Base-by-base conservation (phyloP, 1,284 basidiomycete species). In the Cryptococcus maquisensis region DNA sequence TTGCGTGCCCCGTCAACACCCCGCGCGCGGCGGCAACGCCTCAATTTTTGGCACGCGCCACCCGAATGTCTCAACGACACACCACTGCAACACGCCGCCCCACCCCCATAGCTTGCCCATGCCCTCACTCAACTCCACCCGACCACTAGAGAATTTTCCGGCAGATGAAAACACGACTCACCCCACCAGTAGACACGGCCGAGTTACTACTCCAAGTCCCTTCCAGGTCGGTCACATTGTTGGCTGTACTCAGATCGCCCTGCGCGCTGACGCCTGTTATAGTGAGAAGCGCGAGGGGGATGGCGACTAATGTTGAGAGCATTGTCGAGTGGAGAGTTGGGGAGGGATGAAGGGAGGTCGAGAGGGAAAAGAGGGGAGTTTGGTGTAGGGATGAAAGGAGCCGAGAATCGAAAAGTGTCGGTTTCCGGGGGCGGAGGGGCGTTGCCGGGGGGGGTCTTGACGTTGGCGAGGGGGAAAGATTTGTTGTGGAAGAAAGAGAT, bases 181-280 rank as follows among this genome's bases (percentile, higher is more conserved):
- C 90, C n/a, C 84, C 38, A 39, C 93, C 93, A 16, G 93, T 95
- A 15, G 81, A 43, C 36, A 96, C 91, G 35, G 81, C 78, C 63
- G 81, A 80, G 62, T 82, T 84, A 40, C 87, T 86, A 51, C 82
- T 82, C 93, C 93, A 97, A 20, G 90, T 93, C 0, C 93, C 93
- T 26, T 72, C 62, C 50, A 96, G 77, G 49, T 77, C 51, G 1
- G 88, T 88, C 2, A 81, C 78, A 66, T 90, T 90, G 75, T 84
- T 74, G 20, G 65, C 63, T 2, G 59, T 51, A 13, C 61, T 61
- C 21, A 73, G 45, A 54, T 73, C 68, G 24, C 64, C 65, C 47
- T 69, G 65, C 1, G 67, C 69, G 16, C 36, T 12, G 8, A 59
- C 52, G 15, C 41, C 20, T n/a, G 61, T 32, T 16, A 49, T 23